These are phyloP conservation scores for Paecilomyces sp. DNA, from an alignment of 2,329 filamentous ascomycete genomes.

Conservation along the genomic window DNA sequence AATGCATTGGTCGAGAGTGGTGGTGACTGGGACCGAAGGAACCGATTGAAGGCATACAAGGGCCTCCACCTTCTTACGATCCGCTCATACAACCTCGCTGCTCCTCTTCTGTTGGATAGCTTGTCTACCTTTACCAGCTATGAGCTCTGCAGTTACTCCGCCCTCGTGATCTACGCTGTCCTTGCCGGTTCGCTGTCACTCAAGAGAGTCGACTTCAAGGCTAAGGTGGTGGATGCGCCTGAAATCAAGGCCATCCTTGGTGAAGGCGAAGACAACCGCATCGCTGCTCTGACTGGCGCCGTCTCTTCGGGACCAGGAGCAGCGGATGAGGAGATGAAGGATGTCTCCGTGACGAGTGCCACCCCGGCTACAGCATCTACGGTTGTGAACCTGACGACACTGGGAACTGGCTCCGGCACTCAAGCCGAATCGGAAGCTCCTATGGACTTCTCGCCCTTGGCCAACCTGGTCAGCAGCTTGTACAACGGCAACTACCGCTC, in stretches of 20 bases:
- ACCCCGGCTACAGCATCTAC: constrained; percentile 53
- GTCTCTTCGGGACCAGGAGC: constrained; percentile 74
- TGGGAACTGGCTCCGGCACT: constrained; percentile 58
- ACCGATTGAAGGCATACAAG: constrained; percentile 97
- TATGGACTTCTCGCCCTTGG: constrained; percentile 82
- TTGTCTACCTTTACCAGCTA: constrained; percentile 98
- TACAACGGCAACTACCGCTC: constrained; percentile 91
- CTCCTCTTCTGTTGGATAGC: constrained; percentile 90
- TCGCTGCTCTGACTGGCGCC: constrained; percentile 72
- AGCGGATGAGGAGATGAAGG: constrained; percentile 67
- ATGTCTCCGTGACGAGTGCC: constrained; percentile 47
- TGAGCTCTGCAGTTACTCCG: constrained; percentile 95
- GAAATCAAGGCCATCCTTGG: constrained; percentile 97
- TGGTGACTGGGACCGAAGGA: constrained; percentile 97
- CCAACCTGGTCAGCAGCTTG: constrained; percentile 80
- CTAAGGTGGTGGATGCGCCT: constrained; percentile 94
- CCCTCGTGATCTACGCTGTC: constrained; percentile 89
- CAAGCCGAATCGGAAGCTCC: constrained; percentile 72
- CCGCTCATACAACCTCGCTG: constrained; percentile 81
- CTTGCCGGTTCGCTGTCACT: constrained; percentile 89
- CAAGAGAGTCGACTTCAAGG: constrained; percentile 97
- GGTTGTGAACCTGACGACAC: constrained; percentile 79
- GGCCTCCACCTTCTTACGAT: constrained; percentile 88
- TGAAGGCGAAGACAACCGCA: constrained; percentile 70
- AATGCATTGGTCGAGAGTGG: constrained; percentile 86